Percentiles rank a stretch among this genome's conserved stretches.
phyloP scores from a whole-genome alignment of 106 monocot species.

The Phalaenopsis aphrodite region DNA sequence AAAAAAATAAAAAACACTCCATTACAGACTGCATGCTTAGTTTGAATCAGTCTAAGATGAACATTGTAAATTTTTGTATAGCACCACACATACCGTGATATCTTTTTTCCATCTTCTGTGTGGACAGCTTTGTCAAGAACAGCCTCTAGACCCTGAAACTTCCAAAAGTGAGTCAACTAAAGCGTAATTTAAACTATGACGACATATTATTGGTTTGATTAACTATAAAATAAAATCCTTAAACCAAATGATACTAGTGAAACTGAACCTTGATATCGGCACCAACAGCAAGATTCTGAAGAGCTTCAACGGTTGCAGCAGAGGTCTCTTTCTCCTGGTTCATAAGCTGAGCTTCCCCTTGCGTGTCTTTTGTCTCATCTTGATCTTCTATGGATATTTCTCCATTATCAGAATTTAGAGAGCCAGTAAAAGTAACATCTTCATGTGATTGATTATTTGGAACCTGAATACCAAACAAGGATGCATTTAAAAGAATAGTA shows the following conservation, averaged over 20 bases:
- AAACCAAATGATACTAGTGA: neutral
- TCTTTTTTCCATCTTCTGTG: constrained; percentile 71
- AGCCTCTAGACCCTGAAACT: constrained; percentile 73
- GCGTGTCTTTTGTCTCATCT: constrained; percentile 51
- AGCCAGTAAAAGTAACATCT: constrained; percentile 23
- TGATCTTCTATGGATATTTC: constrained; percentile 48
- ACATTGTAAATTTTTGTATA: constrained; percentile 9
- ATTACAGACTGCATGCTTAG: neutral
- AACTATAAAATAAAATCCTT: neutral
- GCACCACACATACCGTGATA: constrained; percentile 44
- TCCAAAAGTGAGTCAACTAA: constrained; percentile 6
- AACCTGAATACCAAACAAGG: constrained; percentile 29
- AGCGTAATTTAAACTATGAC: neutral
- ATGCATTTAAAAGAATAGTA: neutral
- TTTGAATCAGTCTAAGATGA: neutral
- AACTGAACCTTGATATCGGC: constrained; percentile 87
- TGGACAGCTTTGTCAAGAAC: constrained; percentile 94
- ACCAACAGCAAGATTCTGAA: constrained; percentile 89
- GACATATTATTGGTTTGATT: neutral
- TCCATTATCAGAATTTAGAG: constrained; percentile 28
- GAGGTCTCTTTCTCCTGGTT: constrained; percentile 41
- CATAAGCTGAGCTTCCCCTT: constrained; percentile 70
- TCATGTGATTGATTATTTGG: constrained; percentile 13
- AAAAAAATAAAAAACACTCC: neutral
- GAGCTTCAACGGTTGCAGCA: constrained; percentile 71